Evolutionary conservation across 768 basidiomycete species (phyloP).

Genomic region (Pleurotus djamor): DNA sequence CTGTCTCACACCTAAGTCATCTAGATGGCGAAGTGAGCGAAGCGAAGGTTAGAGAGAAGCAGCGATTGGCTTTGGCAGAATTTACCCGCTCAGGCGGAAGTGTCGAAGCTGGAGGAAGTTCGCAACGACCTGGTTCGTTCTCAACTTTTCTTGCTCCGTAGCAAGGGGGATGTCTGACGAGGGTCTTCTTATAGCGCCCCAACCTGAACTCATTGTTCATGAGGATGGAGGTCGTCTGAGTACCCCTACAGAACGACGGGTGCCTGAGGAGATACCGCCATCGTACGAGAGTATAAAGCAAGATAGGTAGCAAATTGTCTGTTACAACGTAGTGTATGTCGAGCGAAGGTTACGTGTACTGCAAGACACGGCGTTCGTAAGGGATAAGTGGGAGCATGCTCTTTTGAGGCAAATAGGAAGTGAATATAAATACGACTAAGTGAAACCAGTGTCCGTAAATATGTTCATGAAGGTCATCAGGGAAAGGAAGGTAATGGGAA

Average conservation of each 20-base stretch:
- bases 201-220: neutral
- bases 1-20: neutral
- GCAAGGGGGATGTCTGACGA: neutral
- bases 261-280: slow-evolving; percentile 17
- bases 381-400: neutral
- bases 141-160: neutral
- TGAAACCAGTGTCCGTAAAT: no score
- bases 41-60: neutral
- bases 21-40: neutral
- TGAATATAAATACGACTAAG: no score
- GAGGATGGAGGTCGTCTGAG: neutral
- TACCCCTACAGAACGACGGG: neutral
- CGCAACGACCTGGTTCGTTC: neutral
- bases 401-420: neutral
- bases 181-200: neutral
- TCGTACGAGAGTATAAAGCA: slow-evolving; percentile 17
- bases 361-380: neutral
- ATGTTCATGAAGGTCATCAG: no score
- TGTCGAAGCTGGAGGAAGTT: neutral
- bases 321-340: neutral
- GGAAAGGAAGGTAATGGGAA: no score
- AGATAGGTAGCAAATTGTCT: neutral
- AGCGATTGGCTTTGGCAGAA: neutral
- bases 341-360: neutral
- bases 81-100: neutral